Conservation (phyloP, 306 rosid genomes). For the Begonia masoniana region DNA sequence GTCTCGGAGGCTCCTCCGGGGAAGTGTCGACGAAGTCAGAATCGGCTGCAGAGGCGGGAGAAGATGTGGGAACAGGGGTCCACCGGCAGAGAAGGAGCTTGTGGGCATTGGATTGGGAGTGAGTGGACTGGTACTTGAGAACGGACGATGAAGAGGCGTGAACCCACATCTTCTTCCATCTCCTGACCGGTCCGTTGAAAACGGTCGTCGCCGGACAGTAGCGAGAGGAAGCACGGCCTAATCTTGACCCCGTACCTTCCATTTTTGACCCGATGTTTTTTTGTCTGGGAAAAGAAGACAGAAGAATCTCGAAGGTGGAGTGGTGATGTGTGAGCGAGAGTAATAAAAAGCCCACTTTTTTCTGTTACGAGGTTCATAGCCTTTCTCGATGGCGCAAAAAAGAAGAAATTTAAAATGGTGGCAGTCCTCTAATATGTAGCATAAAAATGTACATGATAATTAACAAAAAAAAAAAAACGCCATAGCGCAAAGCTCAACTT, state of each 20-base stretch:
- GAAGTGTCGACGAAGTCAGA: not conserved
- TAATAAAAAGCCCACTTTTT: too few relatives aligned
- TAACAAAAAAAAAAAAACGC: too few relatives aligned
- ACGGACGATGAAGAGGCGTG: conserved; percentile 42
- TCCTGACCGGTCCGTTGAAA: conserved; percentile 86
- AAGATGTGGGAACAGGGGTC: conserved; percentile 47
- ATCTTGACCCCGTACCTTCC: conserved; percentile 82
- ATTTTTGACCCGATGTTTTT: conserved; percentile 9
- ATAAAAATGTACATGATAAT: too few relatives aligned
- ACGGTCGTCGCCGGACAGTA: conserved; percentile 75
- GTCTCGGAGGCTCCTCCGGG: conserved; percentile 34
- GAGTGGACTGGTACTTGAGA: conserved; percentile 18
- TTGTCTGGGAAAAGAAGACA: too few relatives aligned
- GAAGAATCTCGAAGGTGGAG: too few relatives aligned
- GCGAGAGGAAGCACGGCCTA: conserved; percentile 85
- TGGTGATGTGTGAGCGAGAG: too few relatives aligned
- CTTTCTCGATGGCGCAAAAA: too few relatives aligned
- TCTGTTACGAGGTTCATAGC: too few relatives aligned
- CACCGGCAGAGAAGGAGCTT: conserved; percentile 84
- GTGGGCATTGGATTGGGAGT: conserved; percentile 23
- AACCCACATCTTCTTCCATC: conserved; percentile 97
- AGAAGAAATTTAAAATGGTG: too few relatives aligned
- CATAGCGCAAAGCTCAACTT: too few relatives aligned
- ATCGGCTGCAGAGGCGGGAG: conserved; percentile 2
- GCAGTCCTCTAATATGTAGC: too few relatives aligned